Evolutionary conservation across 2,329 filamentous ascomycete species (phyloP).

Genomic region (Penicillium digitatum): DNA sequence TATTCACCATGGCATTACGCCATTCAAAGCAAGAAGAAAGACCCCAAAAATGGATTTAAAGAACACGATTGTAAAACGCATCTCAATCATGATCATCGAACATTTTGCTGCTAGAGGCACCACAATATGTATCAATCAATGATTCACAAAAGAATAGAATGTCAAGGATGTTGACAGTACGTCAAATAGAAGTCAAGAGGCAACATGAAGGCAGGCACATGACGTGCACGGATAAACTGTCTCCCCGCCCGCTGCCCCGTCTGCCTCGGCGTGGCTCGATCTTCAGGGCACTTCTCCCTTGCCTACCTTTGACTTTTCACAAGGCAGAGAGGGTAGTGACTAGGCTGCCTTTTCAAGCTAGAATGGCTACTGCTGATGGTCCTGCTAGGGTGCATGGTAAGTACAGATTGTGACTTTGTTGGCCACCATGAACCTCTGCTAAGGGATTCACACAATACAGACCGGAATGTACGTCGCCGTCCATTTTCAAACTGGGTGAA

Average conservation of each 20-base stretch:
- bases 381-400: slow-evolving; percentile 46
- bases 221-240: slow-evolving; percentile 26
- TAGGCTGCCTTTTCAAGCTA: slow-evolving; percentile 6
- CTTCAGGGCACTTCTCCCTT: slow-evolving; percentile 1
- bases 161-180: neutral
- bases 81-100: neutral
- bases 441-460: slow-evolving; percentile 44
- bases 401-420: slow-evolving; percentile 13
- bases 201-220: slow-evolving; percentile 17
- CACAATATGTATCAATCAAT: neutral
- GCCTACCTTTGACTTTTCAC: slow-evolving; percentile 6
- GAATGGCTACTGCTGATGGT: slow-evolving; percentile 34
- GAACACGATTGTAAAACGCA: neutral
- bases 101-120: neutral
- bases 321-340: neutral
- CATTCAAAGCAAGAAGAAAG: neutral
- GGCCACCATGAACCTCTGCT: slow-evolving; percentile 8
- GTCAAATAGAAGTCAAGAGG: slow-evolving; percentile 2
- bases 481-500: slow-evolving; percentile 94
- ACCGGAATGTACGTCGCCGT: slow-evolving; percentile 69
- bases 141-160: neutral
- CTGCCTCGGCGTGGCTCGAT: slow-evolving; percentile 13
- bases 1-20: slow-evolving; percentile 9
- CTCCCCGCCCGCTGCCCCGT: slow-evolving; percentile 12
- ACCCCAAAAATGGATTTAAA: neutral